Percentiles rank a stretch among this genome's conserved stretches.
Evolutionary conservation across 1,284 basidiomycete species (phyloP).

Genomic region (Porodaedalea pini): DNA sequence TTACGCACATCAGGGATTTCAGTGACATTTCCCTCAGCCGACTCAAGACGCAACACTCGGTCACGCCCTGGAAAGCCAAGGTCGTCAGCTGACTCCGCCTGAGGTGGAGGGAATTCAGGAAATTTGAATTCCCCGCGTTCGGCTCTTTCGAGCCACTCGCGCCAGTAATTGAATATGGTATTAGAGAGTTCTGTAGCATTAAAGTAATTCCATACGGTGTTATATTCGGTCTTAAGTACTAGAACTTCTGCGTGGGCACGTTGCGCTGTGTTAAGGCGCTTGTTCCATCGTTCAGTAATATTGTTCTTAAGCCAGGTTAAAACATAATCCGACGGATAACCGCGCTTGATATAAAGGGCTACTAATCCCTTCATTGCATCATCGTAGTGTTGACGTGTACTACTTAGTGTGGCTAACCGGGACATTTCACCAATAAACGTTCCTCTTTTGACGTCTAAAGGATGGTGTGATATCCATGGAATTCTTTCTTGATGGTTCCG

Average conservation of each 20-base stretch:
- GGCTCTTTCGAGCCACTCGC: too few relatives aligned
- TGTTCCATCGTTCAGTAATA: constrained; percentile 12
- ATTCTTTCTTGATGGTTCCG: constrained; percentile 35
- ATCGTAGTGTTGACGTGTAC: constrained; percentile 27
- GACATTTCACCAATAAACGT: constrained; percentile 37
- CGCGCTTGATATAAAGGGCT: constrained; percentile 29
- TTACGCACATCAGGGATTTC: constrained; percentile 23
- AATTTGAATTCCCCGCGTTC: too few relatives aligned
- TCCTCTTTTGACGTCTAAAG: constrained; percentile 34
- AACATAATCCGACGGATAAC: constrained; percentile 29
- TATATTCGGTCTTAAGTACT: constrained; percentile 25
- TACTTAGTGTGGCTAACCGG: constrained; percentile 35
- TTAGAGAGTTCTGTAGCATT: too few relatives aligned
- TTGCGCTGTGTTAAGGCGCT: constrained; percentile 15
- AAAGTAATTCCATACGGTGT: constrained; percentile 15
- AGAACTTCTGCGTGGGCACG: constrained; percentile 22
- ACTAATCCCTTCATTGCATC: constrained; percentile 27
- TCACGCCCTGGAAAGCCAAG: neutral
- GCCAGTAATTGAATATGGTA: too few relatives aligned
- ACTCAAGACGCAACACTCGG: neutral
- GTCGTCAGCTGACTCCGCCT: neutral
- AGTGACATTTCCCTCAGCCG: neutral
- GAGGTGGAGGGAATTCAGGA: neutral
- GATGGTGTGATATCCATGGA: constrained; percentile 36
- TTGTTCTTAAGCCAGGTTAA: neutral